These are phyloP conservation scores for Coemansia sp. DNA, from an alignment of 192 early-diverging fungal genomes.

Conservation along the genomic window DNA sequence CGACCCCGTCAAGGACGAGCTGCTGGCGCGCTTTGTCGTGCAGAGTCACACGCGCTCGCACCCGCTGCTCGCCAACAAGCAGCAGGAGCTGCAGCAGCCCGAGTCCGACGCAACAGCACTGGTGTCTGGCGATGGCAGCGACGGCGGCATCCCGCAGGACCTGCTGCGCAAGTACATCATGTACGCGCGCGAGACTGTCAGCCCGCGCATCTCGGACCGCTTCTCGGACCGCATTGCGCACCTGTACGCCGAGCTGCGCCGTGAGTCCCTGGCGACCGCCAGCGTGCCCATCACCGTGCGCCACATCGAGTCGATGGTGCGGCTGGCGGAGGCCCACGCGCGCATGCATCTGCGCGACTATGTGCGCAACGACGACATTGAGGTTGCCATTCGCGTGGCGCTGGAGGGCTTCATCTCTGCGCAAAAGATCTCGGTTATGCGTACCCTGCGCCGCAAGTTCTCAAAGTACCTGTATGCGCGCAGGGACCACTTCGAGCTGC, in stretches of 20 bases:
- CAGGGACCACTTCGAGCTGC: constrained; percentile 80
- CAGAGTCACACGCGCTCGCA: constrained; percentile 92
- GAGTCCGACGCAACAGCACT: no score
- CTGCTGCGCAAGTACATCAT: constrained; percentile 87
- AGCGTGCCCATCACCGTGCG: constrained; percentile 89
- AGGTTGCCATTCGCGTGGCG: constrained; percentile 89
- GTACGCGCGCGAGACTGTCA: constrained; percentile 78
- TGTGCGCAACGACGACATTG: constrained; percentile 89
- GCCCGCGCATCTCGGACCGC: constrained; percentile 80
- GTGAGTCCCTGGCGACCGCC: constrained; percentile 79
- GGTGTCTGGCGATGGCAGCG: constrained; percentile 46
- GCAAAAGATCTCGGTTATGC: constrained; percentile 93
- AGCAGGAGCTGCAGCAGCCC: constrained; percentile 37
- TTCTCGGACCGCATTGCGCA: constrained; percentile 88
- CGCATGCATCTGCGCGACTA: constrained; percentile 95
- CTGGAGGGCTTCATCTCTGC: constrained; percentile 89
- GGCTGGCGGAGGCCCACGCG: constrained; percentile 87
- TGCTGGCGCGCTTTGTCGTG: constrained; percentile 92
- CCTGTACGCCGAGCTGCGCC: constrained; percentile 90
- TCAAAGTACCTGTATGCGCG: constrained; percentile 79
- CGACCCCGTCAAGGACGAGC: constrained; percentile 88
- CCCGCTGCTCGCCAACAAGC: constrained; percentile 59
- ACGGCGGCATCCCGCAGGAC: constrained; percentile 75
- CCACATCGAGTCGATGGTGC: constrained; percentile 86
- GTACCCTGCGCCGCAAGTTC: constrained; percentile 80